Evolutionary conservation across 345 rosid genomes (phyloP).

Genomic region (Mercurialis annua): DNA sequence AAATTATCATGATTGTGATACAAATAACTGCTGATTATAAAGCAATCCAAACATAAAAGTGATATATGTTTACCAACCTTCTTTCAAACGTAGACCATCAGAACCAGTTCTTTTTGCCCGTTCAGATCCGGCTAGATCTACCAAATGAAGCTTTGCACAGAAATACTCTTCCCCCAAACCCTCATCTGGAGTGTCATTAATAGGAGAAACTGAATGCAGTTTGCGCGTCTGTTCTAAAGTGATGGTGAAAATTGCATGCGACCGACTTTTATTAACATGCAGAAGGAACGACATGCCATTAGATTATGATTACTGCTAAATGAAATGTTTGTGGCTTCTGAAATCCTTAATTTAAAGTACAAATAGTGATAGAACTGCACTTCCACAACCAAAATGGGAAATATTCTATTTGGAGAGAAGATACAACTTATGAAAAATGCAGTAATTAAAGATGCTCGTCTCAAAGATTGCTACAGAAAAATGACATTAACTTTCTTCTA

Average conservation of each 20-base stretch:
- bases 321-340: conserved; percentile 6
- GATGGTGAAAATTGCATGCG: conserved; percentile 98
- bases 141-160: conserved; percentile 94
- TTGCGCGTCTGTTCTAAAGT: conserved; percentile 90
- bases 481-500: neutral
- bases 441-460: neutral
- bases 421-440: neutral
- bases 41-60: neutral
- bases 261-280: conserved; percentile 66
- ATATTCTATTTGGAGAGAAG: too few relatives aligned
- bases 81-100: conserved; percentile 88
- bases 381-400: conserved; percentile 5
- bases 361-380: neutral
- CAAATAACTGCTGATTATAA: neutral
- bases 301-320: conserved; percentile 20
- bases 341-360: conserved; percentile 9
- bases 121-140: conserved; percentile 98
- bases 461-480: conserved; percentile 2
- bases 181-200: conserved; percentile 44
- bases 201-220: conserved; percentile 49
- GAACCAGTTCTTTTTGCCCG: conserved; percentile 96
- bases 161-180: conserved; percentile 77
- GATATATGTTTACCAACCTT: conserved; percentile 47
- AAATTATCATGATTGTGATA: neutral
- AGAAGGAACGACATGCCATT: conserved; percentile 26